These are phyloP conservation scores for Peltaster fructicola DNA, from an alignment of 2,329 filamentous ascomycete genomes.

Conservation along the genomic window DNA sequence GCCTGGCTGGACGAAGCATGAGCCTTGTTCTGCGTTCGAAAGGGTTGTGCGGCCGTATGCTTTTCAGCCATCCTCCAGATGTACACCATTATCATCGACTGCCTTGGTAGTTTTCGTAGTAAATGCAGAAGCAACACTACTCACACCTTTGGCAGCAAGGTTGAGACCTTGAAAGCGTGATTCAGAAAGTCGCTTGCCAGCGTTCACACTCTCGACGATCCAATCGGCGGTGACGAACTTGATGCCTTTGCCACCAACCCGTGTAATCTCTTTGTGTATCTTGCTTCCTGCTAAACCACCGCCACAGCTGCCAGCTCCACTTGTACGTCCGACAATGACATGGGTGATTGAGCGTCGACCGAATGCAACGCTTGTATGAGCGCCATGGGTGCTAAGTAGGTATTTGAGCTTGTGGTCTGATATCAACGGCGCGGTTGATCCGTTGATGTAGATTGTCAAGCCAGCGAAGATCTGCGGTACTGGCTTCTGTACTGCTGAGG, in stretches of 20 bases:
- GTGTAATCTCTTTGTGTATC: constrained; percentile 60
- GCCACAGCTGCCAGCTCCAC: constrained; percentile 36
- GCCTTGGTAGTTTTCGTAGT: too few relatives aligned
- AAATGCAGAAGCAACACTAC: constrained; percentile 52
- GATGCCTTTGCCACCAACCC: constrained; percentile 48
- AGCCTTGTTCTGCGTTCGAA: too few relatives aligned
- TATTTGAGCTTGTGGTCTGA: constrained; percentile 78
- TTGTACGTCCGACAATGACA: constrained; percentile 56
- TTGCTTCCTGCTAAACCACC: constrained; percentile 64
- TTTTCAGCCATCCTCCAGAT: too few relatives aligned
- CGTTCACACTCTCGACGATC: constrained; percentile 70
- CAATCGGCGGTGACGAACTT: constrained; percentile 72
- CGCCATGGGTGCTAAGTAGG: constrained; percentile 58
- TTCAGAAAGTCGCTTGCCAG: constrained; percentile 57
- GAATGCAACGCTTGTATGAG: constrained; percentile 49
- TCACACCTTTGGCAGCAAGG: constrained; percentile 43
- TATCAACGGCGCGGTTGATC: constrained; percentile 61
- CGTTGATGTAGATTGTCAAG: constrained; percentile 70
- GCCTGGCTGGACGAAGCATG: too few relatives aligned
- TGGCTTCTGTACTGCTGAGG: constrained; percentile 1
- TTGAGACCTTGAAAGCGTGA: constrained; percentile 49
- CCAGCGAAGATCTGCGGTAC: constrained; percentile 33
- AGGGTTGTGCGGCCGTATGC: too few relatives aligned
- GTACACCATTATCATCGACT: too few relatives aligned
- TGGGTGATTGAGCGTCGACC: constrained; percentile 64